Percentiles rank a stretch among this genome's conserved stretches.
These are phyloP conservation scores for Aspergillus costaricaensis DNA, from an alignment of 2,329 filamentous ascomycete species.

Conservation along the genomic window DNA sequence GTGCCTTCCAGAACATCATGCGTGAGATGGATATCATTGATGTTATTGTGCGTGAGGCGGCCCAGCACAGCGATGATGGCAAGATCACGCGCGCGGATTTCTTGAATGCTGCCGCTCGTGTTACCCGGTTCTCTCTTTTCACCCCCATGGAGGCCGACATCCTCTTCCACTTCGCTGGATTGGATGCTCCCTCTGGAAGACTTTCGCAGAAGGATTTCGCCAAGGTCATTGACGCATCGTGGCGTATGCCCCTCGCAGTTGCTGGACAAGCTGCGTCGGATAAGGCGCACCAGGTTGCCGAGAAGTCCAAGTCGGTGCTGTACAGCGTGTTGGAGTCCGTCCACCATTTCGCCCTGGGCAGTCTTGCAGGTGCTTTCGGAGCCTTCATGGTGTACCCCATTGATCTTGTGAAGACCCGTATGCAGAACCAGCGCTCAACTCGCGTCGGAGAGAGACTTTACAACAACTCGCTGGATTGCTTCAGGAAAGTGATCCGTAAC, in stretches of 20 bases:
- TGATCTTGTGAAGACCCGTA: constrained; percentile 95
- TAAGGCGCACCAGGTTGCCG: constrained; percentile 55
- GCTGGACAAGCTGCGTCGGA: constrained; percentile 51
- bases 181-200: constrained; percentile 84
- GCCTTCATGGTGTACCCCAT: constrained; percentile 99
- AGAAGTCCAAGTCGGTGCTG: constrained; percentile 60
- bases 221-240: constrained; percentile 92
- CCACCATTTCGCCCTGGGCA: constrained; percentile 89
- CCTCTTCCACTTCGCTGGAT: constrained; percentile 94
- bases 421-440: constrained; percentile 91
- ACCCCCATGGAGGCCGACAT: constrained; percentile 99
- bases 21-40: constrained; percentile 97
- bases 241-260: constrained; percentile 68
- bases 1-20: constrained; percentile 97
- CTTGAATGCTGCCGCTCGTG: constrained; percentile 85
- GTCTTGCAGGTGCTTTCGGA: constrained; percentile 90
- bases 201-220: constrained; percentile 83
- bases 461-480: constrained; percentile 96
- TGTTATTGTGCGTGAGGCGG: constrained; percentile 84
- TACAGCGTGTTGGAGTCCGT: constrained; percentile 70
- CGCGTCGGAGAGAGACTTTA: constrained; percentile 86
- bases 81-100: constrained; percentile 95
- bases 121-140: constrained; percentile 92
- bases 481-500: constrained; percentile 87
- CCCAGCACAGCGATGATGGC: constrained; percentile 78